Evolutionary conservation across 2,329 filamentous ascomycete species (phyloP).

Genomic region (Arthrobotrys iridis): DNA sequence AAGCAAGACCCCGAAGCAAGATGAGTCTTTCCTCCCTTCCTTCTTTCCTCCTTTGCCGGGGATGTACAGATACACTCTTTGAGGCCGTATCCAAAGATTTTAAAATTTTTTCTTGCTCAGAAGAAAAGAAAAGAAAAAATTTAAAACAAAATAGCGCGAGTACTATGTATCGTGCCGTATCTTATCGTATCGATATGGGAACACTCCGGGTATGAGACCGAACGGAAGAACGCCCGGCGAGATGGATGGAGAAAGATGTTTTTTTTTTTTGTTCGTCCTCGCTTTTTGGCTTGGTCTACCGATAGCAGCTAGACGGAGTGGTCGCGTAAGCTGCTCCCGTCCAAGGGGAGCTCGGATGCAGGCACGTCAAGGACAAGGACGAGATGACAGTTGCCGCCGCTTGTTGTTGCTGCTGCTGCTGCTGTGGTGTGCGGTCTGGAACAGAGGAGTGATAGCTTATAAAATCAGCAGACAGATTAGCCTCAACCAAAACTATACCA

Average conservation of each 20-base stretch:
- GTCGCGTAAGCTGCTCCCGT: slow-evolving; percentile 51
- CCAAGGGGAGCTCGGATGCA: slow-evolving; percentile 50
- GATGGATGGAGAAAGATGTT: not conserved
- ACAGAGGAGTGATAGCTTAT: no score
- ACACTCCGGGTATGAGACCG: slow-evolving; percentile 18
- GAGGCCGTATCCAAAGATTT: slow-evolving; percentile 15
- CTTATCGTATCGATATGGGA: slow-evolving; percentile 8
- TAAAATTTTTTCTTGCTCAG: no score
- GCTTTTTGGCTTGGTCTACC: not conserved
- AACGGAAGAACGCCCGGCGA: not conserved
- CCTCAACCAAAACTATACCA: no score
- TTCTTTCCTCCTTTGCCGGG: not conserved
- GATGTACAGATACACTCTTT: not conserved
- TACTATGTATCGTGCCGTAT: not conserved
- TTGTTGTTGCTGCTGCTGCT: no score
- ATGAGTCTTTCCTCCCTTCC: slow-evolving; percentile 15
- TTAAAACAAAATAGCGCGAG: no score
- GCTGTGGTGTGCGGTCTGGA: not conserved
- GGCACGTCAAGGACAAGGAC: slow-evolving; percentile 38
- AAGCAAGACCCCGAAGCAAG: not conserved
- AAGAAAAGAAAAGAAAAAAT: no score
- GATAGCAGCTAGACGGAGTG: slow-evolving; percentile 28
- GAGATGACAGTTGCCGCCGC: slow-evolving; percentile 5
- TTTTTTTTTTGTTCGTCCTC: not conserved
- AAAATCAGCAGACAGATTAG: no score